Base-by-base conservation (phyloP, 2,329 filamentous ascomycete species). In the Gyromitra esculenta region DNA sequence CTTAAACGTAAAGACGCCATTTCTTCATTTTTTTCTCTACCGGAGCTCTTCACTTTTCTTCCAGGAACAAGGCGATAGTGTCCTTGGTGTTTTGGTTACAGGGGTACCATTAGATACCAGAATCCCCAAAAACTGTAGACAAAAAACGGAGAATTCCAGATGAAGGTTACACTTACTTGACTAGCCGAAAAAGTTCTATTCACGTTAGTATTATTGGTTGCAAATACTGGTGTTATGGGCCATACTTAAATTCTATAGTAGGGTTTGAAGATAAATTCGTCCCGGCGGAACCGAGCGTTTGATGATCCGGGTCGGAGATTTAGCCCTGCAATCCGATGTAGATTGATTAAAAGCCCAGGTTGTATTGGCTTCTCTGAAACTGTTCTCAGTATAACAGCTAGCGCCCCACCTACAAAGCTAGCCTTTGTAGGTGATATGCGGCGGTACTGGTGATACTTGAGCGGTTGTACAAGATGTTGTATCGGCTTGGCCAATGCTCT, bases 201-300 rank as follows among this genome's bases (percentile, higher is more conserved):
- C 50, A n/a, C 9, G 31, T 43, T 60, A 41, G 56, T 41, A 59
- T 52, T 52, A 11, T 54, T 3, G 25, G 39, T 69, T 69, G 52
- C 56, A 48, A 48, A 48, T n/a, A 64, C 18, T 43, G 21, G 37
- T 43, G 25, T 4, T 31, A 31, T 31, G 25, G 4, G 4, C 25
- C 4, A 4, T 31, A 31, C 25, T 31, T 31, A 31, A 31, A 31
- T 25, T 18, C 18, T 11, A 11, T 21, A 35, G 31, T 45, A 21
- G 18, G 56, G 63, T 67, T 21, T 67, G 37, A 45, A 56, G 62
- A 52, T 5, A 6, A 43, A 43, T 50, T 66, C 59, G 50, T 73
- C 70, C 70, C 70, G 70, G 31, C 70, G 62, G 62, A 60, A 48
- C 52, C 70, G 63, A 73, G 60, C 48, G 37, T 31, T 59, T 25